phyloP scores from a whole-genome alignment of 192 early-diverging fungal species.

The Entomortierella chlamydospora region DNA sequence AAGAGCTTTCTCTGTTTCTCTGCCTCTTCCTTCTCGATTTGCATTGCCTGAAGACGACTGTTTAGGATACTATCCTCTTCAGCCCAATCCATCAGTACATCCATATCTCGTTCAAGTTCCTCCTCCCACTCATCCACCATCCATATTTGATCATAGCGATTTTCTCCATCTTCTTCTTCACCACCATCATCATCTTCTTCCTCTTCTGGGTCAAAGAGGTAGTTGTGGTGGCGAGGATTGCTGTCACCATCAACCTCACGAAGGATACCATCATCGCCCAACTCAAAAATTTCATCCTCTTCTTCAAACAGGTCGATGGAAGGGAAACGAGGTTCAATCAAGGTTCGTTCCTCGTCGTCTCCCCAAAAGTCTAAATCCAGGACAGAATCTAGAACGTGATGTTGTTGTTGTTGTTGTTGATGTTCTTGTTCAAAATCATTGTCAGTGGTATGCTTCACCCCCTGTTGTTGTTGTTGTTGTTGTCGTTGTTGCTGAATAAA shows the following conservation, averaged over 20 bases:
- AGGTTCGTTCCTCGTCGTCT: conserved; percentile 20
- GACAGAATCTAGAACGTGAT: background rate
- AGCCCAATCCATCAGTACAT: conserved; percentile 41
- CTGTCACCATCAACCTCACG: background rate
- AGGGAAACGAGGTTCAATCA: conserved; percentile 43
- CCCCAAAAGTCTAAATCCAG: conserved; percentile 15
- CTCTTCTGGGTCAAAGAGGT: background rate
- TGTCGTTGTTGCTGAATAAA: background rate
- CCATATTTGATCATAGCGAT: conserved; percentile 31
- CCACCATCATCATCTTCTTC: no score
- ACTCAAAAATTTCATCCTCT: conserved; percentile 22
- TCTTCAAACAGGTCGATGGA: conserved; percentile 46
- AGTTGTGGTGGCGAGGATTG: background rate
- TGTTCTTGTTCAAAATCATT: background rate
- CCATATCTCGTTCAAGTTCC: conserved; percentile 52
- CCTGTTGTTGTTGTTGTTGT: background rate
- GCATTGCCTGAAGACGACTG: background rate
- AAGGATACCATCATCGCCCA: conserved; percentile 37
- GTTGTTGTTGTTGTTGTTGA: background rate
- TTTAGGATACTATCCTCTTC: conserved; percentile 27
- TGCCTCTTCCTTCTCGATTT: background rate
- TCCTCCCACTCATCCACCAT: conserved; percentile 56
- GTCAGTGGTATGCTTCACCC: no score
- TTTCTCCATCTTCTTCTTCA: conserved; percentile 1
- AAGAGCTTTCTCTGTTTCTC: background rate